Percentiles rank a stretch among this genome's conserved stretches.
phyloP scores from a whole-genome alignment of 2,329 filamentous ascomycete genomes.

The Pseudogymnoascus sp. region DNA sequence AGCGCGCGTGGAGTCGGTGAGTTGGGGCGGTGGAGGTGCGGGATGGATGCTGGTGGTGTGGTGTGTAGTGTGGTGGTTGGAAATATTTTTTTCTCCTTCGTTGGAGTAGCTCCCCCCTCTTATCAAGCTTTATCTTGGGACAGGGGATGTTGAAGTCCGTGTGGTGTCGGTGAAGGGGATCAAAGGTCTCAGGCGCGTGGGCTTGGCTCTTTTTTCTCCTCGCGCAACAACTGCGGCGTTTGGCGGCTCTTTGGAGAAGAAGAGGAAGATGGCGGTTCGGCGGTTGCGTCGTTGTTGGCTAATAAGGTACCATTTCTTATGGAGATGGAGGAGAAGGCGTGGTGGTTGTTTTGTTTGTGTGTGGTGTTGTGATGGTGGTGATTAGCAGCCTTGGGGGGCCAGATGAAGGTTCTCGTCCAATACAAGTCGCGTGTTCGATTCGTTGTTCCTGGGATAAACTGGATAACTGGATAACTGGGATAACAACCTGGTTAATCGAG shows the following conservation, averaged over 20 bases:
- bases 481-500: constrained; percentile 4
- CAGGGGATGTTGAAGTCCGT: constrained; percentile 4
- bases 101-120: constrained; percentile 3
- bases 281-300: not conserved
- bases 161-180: constrained; percentile 3
- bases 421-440: constrained; percentile 6
- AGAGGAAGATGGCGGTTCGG: not conserved
- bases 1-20: not conserved
- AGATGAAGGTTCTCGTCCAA: constrained; percentile 4
- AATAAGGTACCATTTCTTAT: not conserved
- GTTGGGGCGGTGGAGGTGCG: too few relatives aligned
- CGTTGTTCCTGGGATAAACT: constrained; percentile 4
- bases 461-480: too few relatives aligned
- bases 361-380: not conserved
- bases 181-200: constrained; percentile 2
- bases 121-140: constrained; percentile 1
- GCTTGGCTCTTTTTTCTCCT: not conserved
- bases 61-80: too few relatives aligned
- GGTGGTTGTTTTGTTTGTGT: not conserved
- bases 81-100: not conserved
- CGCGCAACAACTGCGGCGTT: not conserved
- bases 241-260: not conserved
- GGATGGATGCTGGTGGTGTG: not conserved
- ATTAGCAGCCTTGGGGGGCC: not conserved
- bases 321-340: not conserved